Percentiles rank a stretch among this genome's conserved stretches.
These are phyloP conservation scores for Candida sphagnicola DNA, from an alignment of 805 yeast genomes.

Conservation along the genomic window DNA sequence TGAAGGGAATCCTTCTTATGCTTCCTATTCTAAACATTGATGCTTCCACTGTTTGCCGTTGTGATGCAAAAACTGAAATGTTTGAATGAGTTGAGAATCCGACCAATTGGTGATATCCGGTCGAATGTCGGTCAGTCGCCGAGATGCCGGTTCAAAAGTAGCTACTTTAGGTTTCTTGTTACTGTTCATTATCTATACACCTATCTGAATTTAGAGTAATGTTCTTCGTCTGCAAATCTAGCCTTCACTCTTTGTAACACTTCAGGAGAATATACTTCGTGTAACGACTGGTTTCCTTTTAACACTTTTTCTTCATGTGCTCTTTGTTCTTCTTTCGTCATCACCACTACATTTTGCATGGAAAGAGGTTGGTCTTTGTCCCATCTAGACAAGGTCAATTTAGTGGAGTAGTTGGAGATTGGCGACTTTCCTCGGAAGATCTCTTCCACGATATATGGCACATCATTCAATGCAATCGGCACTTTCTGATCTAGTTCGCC, in stretches of 20 bases:
- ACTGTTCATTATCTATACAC: not conserved
- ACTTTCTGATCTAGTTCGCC: slow-evolving; percentile 70
- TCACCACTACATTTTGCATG: slow-evolving; percentile 74
- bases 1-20: slow-evolving; percentile 1
- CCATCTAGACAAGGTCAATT: slow-evolving; percentile 84
- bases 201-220: slow-evolving; percentile 54
- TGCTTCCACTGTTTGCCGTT: not conserved
- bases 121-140: too few relatives aligned
- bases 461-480: slow-evolving; percentile 69
- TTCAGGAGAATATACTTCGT: slow-evolving; percentile 60
- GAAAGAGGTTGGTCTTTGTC: slow-evolving; percentile 60
- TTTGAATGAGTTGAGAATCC: too few relatives aligned
- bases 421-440: slow-evolving; percentile 91
- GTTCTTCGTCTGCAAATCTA: slow-evolving; percentile 72
- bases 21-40: slow-evolving; percentile 6
- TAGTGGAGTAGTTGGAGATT: slow-evolving; percentile 74
- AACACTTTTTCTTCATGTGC: slow-evolving; percentile 74
- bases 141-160: too few relatives aligned
- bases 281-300: slow-evolving; percentile 58
- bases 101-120: not conserved
- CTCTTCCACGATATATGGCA: slow-evolving; percentile 84
- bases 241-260: slow-evolving; percentile 53
- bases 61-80: too few relatives aligned
- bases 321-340: slow-evolving; percentile 86
- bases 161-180: too few relatives aligned